These are phyloP conservation scores for Colletotrichum limetticola DNA, from an alignment of 2,329 filamentous ascomycete genomes.

Conservation along the genomic window DNA sequence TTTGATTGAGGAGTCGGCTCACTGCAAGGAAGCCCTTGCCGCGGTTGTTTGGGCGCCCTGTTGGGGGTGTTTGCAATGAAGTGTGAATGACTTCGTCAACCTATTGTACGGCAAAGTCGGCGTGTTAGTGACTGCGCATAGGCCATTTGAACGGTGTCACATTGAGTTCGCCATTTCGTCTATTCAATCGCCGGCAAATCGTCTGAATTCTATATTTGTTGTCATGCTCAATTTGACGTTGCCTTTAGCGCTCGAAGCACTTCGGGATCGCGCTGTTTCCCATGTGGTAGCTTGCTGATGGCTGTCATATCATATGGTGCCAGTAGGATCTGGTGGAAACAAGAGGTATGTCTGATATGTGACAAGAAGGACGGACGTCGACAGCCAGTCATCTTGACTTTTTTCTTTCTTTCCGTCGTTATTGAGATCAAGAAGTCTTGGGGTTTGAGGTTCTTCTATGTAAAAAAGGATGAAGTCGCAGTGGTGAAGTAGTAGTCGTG, in stretches of 20 bases:
- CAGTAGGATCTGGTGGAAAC: background rate
- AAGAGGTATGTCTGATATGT: background rate
- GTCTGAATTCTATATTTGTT: background rate
- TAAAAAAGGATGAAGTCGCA: background rate
- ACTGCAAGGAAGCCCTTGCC: constrained; percentile 15
- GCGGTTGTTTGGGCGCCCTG: background rate
- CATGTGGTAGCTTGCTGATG: background rate
- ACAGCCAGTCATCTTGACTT: background rate
- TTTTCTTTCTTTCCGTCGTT: background rate
- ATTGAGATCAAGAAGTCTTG: background rate
- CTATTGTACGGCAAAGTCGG: background rate
- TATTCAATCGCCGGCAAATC: background rate
- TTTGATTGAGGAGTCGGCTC: constrained; percentile 1
- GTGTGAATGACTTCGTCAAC: background rate
- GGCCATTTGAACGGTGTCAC: background rate
- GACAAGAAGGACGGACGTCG: background rate
- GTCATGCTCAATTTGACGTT: background rate
- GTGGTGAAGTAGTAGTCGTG: background rate
- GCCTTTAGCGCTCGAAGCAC: background rate
- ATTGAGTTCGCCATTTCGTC: background rate
- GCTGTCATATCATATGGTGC: background rate
- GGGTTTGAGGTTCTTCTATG: background rate
- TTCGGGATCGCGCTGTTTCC: background rate
- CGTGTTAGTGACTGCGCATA: background rate
- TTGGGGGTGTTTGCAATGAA: constrained; percentile 2